These are phyloP conservation scores for Avicennia marina DNA, from an alignment of 257 asterid genomes.

Conservation along the genomic window DNA sequence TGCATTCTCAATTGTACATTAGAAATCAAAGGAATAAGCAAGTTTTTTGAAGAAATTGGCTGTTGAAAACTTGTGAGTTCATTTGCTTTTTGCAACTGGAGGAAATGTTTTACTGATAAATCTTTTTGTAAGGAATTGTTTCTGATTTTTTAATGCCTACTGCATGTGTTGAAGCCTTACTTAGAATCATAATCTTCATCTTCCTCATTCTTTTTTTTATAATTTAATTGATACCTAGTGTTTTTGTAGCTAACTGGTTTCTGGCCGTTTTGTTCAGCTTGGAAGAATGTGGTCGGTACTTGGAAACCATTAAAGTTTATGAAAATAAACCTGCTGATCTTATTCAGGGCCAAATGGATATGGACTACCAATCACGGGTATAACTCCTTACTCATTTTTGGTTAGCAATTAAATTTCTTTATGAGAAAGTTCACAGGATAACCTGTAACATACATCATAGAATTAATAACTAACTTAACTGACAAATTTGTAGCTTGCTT, in stretches of 20 bases:
- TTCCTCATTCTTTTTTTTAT: neutral
- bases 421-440: conserved; percentile 10
- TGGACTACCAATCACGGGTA: conserved; percentile 91
- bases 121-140: conserved; percentile 4
- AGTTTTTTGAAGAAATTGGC: conserved; percentile 7
- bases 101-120: neutral
- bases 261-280: conserved; percentile 39
- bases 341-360: conserved; percentile 97
- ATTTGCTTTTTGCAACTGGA: neutral
- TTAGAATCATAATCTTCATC: conserved; percentile 3
- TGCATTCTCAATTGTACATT: too few species aligned
- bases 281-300: conserved; percentile 97
- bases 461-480: neutral
- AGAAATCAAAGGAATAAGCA: too few species aligned
- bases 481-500: neutral
- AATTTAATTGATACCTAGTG: conserved; percentile 2
- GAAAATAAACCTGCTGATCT: conserved; percentile 96
- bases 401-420: conserved; percentile 1
- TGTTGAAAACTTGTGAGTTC: conserved; percentile 8
- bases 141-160: conserved; percentile 6
- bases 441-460: neutral
- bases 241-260: conserved; percentile 13
- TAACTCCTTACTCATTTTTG: neutral
- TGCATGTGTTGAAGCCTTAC: neutral
- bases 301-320: conserved; percentile 93